Conservation (phyloP, 2,329 filamentous ascomycete species). For the Botrytis byssoidea region DNA sequence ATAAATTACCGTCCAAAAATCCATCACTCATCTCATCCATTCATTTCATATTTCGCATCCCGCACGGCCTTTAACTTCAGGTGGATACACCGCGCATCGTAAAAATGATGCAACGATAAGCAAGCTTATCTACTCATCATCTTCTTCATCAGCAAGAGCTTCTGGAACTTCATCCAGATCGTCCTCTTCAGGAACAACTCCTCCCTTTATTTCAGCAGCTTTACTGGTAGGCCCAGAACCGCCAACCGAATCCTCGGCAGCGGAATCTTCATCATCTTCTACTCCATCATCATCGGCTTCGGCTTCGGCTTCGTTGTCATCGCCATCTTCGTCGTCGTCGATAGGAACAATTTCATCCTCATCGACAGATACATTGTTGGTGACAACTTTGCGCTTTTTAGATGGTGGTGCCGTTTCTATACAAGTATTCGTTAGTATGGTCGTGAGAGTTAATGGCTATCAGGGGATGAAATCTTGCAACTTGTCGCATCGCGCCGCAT, state of each 20-base stretch:
- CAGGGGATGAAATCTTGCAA: not conserved
- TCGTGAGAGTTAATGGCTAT: not conserved
- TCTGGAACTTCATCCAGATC: slow-evolving; percentile 24
- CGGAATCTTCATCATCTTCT: slow-evolving; percentile 25
- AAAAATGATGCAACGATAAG: slow-evolving; percentile 1
- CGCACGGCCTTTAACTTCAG: not conserved
- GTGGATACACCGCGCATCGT: slow-evolving; percentile 5
- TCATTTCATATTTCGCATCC: slow-evolving; percentile 5
- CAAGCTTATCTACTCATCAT: slow-evolving; percentile 23
- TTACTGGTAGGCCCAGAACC: slow-evolving; percentile 22
- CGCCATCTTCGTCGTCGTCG: slow-evolving; percentile 6
- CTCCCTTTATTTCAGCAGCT: slow-evolving; percentile 20
- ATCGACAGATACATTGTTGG: slow-evolving; percentile 1
- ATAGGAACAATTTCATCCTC: not conserved
- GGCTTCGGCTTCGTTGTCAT: slow-evolving; percentile 4
- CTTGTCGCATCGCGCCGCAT: not conserved
- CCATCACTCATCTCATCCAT: slow-evolving; percentile 1
- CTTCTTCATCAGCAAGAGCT: slow-evolving; percentile 23
- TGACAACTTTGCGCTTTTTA: slow-evolving; percentile 35
- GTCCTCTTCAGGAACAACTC: slow-evolving; percentile 19
- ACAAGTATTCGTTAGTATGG: not conserved
- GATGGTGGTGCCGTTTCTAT: slow-evolving; percentile 29
- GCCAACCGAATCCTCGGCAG: slow-evolving; percentile 21
- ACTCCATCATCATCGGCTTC: slow-evolving; percentile 2
- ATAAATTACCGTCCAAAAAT: not conserved